phyloP scores from a whole-genome alignment of 805 yeast species.

The Barnettozyma sucrosica region DNA sequence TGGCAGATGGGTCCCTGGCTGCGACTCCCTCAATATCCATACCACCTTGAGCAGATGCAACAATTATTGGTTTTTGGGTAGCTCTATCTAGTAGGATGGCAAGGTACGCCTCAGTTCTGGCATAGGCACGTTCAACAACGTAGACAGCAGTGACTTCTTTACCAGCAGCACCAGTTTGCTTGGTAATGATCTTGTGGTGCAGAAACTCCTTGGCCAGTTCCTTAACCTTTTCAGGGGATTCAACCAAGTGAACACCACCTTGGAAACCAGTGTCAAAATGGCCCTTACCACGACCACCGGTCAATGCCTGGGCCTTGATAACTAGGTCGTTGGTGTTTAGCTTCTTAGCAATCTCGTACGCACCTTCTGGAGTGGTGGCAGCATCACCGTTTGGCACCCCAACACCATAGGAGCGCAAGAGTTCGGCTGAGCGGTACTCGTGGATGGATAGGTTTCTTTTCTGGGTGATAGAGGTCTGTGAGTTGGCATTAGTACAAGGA shows the following conservation, averaged over 20 bases:
- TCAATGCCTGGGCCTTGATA: slow-evolving; percentile 95
- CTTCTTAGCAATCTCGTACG: slow-evolving; percentile 72
- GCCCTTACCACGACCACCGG: slow-evolving; percentile 99
- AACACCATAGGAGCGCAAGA: slow-evolving; percentile 74
- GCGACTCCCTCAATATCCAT: slow-evolving; percentile 99
- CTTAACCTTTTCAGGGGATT: slow-evolving; percentile 79
- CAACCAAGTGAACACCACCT: slow-evolving; percentile 92
- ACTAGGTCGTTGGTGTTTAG: slow-evolving; percentile 80
- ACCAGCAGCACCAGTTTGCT: slow-evolving; percentile 97
- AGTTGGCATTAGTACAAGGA: slow-evolving; percentile 1
- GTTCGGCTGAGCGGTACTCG: slow-evolving; percentile 91
- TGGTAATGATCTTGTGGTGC: slow-evolving; percentile 88
- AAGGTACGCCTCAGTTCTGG: slow-evolving; percentile 89
- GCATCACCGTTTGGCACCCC: slow-evolving; percentile 91
- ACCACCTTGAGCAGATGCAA: slow-evolving; percentile 98
- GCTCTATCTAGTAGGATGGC: slow-evolving; percentile 94
- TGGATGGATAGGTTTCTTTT: slow-evolving; percentile 84
- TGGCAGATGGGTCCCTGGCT: slow-evolving; percentile 81
- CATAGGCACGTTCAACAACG: slow-evolving; percentile 91
- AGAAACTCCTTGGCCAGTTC: slow-evolving; percentile 86
- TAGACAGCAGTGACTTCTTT: slow-evolving; percentile 95
- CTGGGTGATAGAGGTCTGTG: slow-evolving; percentile 17
- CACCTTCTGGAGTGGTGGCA: slow-evolving; percentile 85
- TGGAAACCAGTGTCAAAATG: slow-evolving; percentile 91
- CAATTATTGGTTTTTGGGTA: slow-evolving; percentile 84